A percentile compares a stretch with the other conserved stretches of the same genome.
These are phyloP conservation scores for Stygiomarasmius scandens DNA, from an alignment of 1,284 basidiomycete species.

Conservation along the genomic window DNA sequence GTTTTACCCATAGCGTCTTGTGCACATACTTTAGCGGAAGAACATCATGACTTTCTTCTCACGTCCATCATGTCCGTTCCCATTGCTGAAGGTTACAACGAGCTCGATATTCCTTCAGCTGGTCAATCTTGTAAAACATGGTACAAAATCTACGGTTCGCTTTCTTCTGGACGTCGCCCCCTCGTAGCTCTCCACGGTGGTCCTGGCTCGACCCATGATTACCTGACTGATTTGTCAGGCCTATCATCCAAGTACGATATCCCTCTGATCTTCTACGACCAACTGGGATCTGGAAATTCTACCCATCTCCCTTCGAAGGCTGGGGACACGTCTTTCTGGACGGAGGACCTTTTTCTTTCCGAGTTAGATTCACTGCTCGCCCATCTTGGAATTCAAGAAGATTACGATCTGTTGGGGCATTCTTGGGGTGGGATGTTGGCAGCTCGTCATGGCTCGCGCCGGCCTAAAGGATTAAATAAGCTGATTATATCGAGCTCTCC, in stretches of 20 bases:
- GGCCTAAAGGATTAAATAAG: slow-evolving; percentile 43
- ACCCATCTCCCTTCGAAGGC: slow-evolving; percentile 47
- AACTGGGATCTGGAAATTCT: slow-evolving; percentile 47
- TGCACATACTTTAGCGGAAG: too few relatives aligned
- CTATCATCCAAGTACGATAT: slow-evolving; percentile 31
- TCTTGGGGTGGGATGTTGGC: slow-evolving; percentile 57
- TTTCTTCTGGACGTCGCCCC: slow-evolving; percentile 24
- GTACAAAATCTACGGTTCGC: slow-evolving; percentile 6
- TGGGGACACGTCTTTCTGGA: slow-evolving; percentile 44
- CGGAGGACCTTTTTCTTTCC: slow-evolving; percentile 43
- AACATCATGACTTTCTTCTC: not conserved
- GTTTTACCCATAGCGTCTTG: too few relatives aligned
- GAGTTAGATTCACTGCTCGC: slow-evolving; percentile 48
- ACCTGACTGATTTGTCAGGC: slow-evolving; percentile 37
- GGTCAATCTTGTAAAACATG: slow-evolving; percentile 6
- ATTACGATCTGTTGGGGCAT: slow-evolving; percentile 47
- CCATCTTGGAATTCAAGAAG: slow-evolving; percentile 37
- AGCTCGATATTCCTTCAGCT: not conserved
- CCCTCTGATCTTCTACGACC: slow-evolving; percentile 52
- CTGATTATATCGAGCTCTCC: slow-evolving; percentile 43
- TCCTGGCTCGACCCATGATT: slow-evolving; percentile 41
- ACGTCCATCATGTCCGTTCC: not conserved
- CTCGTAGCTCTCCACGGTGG: slow-evolving; percentile 50
- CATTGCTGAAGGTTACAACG: slow-evolving; percentile 1
- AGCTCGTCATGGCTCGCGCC: slow-evolving; percentile 35